Evolutionary conservation across 1,284 basidiomycete genomes (phyloP).

Genomic region (Pseudozyma hubeiensis): DNA sequence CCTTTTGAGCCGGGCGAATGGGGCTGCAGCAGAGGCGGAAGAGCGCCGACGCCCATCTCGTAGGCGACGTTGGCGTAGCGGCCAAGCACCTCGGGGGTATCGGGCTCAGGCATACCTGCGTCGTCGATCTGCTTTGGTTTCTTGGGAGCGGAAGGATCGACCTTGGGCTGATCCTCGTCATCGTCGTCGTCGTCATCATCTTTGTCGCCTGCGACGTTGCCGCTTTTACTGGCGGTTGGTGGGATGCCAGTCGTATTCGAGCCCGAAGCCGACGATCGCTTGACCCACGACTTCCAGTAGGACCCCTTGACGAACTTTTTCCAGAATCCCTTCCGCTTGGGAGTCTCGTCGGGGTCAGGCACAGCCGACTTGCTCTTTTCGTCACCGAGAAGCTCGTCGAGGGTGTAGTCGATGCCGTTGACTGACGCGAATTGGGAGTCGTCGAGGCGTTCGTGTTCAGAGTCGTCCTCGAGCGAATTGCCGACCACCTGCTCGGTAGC

Average conservation of each 20-base stretch:
- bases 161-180: conserved; percentile 48
- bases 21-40: conserved; percentile 61
- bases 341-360: conserved; percentile 25
- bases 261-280: conserved; percentile 7
- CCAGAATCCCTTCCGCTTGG: conserved; percentile 27
- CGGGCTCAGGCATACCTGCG: conserved; percentile 64
- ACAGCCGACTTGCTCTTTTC: conserved; percentile 43
- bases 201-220: conserved; percentile 14
- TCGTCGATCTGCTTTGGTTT: conserved; percentile 59
- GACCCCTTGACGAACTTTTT: conserved; percentile 41
- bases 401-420: conserved; percentile 94
- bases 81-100: conserved; percentile 65
- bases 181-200: conserved; percentile 44
- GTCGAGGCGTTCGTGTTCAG: conserved; percentile 72
- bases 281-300: conserved; percentile 42
- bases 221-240: conserved; percentile 3
- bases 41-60: conserved; percentile 63
- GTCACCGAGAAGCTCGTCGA: conserved; percentile 77
- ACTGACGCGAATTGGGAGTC: conserved; percentile 93
- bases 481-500: conserved; percentile 44
- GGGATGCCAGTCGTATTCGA: conserved; percentile 30
- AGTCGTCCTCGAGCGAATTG: conserved; percentile 4
- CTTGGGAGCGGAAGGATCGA: conserved; percentile 66
- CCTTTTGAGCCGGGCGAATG: conserved; percentile 55
- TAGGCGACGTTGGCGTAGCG: conserved; percentile 66